phyloP scores from a whole-genome alignment of 2,329 filamentous ascomycete genomes.

The Aureobasidium sp. region DNA sequence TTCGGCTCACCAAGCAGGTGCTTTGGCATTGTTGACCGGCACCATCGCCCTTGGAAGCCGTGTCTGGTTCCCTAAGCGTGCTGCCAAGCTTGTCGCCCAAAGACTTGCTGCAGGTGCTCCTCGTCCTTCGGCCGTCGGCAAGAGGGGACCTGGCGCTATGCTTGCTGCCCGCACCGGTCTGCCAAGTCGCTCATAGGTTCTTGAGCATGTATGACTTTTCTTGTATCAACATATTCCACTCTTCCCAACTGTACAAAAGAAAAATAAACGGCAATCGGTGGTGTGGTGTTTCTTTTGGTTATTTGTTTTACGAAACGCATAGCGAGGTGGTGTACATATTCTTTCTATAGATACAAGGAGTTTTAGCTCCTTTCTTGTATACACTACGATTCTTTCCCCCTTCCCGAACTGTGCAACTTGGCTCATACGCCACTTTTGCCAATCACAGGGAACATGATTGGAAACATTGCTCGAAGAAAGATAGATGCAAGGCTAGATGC shows the following conservation, averaged over 20 bases:
- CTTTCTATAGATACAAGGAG: not conserved
- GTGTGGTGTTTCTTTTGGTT: not conserved
- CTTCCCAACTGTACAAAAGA: not conserved
- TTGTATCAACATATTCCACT: not conserved
- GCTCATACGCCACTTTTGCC: too few species aligned
- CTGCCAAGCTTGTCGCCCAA: constrained; percentile 24
- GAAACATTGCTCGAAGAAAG: too few species aligned
- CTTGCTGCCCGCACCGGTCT: constrained; percentile 8
- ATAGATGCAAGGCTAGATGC: too few species aligned
- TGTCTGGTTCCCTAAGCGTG: constrained; percentile 60
- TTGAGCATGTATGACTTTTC: not conserved
- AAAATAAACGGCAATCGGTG: too few species aligned
- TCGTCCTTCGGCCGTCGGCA: constrained; percentile 15
- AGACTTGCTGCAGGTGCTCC: constrained; percentile 18
- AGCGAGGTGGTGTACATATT: constrained; percentile 5
- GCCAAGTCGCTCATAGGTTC: not conserved
- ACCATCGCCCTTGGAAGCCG: constrained; percentile 72
- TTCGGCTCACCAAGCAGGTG: constrained; percentile 87
- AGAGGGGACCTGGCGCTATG: constrained; percentile 19
- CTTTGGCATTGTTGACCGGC: constrained; percentile 75
- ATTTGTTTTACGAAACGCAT: not conserved
- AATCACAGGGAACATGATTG: too few species aligned
- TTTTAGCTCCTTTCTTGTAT: not conserved
- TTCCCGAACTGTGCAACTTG: too few species aligned
- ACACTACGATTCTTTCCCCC: not conserved